Evolutionary conservation across 805 yeast genomes (phyloP).

Genomic region (Myxozyma geophila): DNA sequence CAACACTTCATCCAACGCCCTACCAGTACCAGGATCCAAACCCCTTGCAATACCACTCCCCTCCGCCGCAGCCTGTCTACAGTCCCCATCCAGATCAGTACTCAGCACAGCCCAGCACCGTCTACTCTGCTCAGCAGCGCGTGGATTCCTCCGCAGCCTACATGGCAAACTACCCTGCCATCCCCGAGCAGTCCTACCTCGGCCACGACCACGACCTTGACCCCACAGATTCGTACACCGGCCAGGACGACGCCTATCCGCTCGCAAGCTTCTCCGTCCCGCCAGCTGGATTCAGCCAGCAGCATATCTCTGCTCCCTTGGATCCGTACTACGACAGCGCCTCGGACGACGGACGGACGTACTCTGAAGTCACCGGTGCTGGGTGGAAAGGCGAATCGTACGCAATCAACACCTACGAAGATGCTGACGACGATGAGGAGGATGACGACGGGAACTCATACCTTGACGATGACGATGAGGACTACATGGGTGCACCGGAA

Average conservation of each 20-base stretch:
- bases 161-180: constrained; percentile 7
- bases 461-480: constrained; percentile 36
- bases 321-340: constrained; percentile 3
- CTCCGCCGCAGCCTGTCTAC: constrained; percentile 6
- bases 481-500: constrained; percentile 17
- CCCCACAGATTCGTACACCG: neutral
- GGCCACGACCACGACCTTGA: constrained; percentile 2
- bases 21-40: constrained; percentile 8
- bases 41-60: constrained; percentile 2
- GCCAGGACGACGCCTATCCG: constrained; percentile 12
- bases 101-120: neutral
- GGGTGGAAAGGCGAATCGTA: constrained; percentile 15
- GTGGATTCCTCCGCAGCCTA: neutral
- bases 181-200: constrained; percentile 12
- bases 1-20: neutral
- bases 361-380: neutral
- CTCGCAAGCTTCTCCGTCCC: constrained; percentile 14
- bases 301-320: neutral
- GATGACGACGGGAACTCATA: constrained; percentile 26
- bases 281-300: constrained; percentile 7
- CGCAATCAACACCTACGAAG: constrained; percentile 11
- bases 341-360: neutral
- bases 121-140: neutral
- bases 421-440: constrained; percentile 15
- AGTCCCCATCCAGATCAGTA: constrained; percentile 5